Evolutionary conservation across 257 asterid species (phyloP), one percentile per base, ranked within the genome.

Genomic region (Fraxinus americana): DNA sequence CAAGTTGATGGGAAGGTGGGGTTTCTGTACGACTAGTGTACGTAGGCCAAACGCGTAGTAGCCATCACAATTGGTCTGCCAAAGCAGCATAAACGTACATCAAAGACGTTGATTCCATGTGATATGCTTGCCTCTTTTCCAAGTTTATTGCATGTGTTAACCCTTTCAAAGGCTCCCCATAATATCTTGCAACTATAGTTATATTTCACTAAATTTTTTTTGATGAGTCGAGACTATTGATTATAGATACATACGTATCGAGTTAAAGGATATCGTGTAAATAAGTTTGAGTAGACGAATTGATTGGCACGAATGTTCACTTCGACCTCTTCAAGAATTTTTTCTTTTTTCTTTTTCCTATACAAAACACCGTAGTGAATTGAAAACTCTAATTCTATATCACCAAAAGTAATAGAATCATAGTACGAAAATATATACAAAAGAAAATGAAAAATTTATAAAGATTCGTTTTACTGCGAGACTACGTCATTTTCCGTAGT

Each of bases 1-100:
- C 32, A 63, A 63, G 35, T 63, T 8, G 32, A 63, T 63, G 35
- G 69, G 2, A 12, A 63, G 36, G 69, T 63, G 69, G 36, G 78
- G 52, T 19, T 34, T 67, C 5, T 29, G 85, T 81, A 81, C 85
- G 79, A 78, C 14, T 34, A 23, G 77, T 45, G 82, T 82, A 82
- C 85, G 85, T 74, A 52, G 25, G 74, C 69, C 69, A 7, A 41
- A 41, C 48, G 48, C 52, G 71, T 29, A 35, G 80, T 34, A 54
- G 34, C 79, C 72, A 76, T 70, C 54, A 67, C 5, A 35, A 70
- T 7, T 78, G 79, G 85, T 45, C 85, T 81, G 34, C 74, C 69
- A 73, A 70, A 43, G 27, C 23, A 32, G 4, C 23, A 32, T 43
- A 29, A 29, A 61, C 9, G 70, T 38, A 27, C 67, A 71, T 70